phyloP scores from a whole-genome alignment of 2,329 filamentous ascomycete genomes.

The Bipolaris bicolor region DNA sequence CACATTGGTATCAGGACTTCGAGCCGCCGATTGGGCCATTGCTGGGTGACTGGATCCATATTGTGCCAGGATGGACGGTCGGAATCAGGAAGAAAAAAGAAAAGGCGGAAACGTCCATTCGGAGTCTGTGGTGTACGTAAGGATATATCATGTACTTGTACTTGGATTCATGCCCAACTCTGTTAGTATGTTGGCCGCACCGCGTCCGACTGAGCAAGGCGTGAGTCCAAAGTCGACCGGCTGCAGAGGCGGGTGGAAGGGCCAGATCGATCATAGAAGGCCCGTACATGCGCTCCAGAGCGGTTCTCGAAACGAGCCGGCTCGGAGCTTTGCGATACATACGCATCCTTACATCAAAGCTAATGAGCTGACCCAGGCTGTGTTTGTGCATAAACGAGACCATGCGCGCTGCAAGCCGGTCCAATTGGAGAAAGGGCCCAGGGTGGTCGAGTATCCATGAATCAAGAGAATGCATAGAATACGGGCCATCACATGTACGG shows the following conservation, averaged over 20 bases:
- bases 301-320: slow-evolving; percentile 11
- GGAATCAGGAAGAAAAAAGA: background rate
- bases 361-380: slow-evolving; percentile 4
- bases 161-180: slow-evolving; percentile 1
- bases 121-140: slow-evolving; percentile 1
- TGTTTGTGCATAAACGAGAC: slow-evolving; percentile 20
- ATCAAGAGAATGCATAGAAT: background rate
- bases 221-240: slow-evolving; percentile 6
- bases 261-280: slow-evolving; percentile 15
- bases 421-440: slow-evolving; percentile 7
- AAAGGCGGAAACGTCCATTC: slow-evolving; percentile 4
- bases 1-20: slow-evolving; percentile 29
- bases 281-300: slow-evolving; percentile 3
- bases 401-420: slow-evolving; percentile 12
- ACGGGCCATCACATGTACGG: slow-evolving; percentile 1
- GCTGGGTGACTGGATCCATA: slow-evolving; percentile 23
- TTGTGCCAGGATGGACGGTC: background rate
- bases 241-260: background rate
- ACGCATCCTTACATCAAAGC: slow-evolving; percentile 4
- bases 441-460: slow-evolving; percentile 4
- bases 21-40: slow-evolving; percentile 33
- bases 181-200: slow-evolving; percentile 6
- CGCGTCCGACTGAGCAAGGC: slow-evolving; percentile 5
- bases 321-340: background rate
- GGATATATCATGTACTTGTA: slow-evolving; percentile 4